Evolutionary conservation across 2,329 filamentous ascomycete genomes (phyloP), one percentile per base, ranked within the genome.

Genomic region (Neospermospora avenae): DNA sequence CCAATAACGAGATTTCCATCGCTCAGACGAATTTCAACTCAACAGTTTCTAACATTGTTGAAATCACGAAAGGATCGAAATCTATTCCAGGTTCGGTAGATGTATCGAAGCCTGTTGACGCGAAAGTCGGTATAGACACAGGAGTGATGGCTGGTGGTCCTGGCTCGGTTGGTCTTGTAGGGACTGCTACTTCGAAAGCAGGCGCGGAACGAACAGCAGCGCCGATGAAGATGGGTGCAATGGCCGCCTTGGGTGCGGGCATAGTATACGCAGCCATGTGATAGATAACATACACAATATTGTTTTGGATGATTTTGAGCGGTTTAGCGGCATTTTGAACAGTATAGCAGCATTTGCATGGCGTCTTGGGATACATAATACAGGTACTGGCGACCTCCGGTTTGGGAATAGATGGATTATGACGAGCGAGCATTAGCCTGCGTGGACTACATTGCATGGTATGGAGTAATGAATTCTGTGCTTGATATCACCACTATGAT

Each of bases 1-100:
- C 79, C 28, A 90, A 89, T 72, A 85, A 90, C 71, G 79, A 88
- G 74, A 85, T 91, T 65, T 87, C 85, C 1, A 74, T 91, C 34
- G 89, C 87, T 1, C 84, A 88, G 72, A 87, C 87, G 18, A 81
- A 79, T 54, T 86, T 85, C 73, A 84, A 88, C 69, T 76, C 80
- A 3, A 80, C 80, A 0, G 61, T 68, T 16, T 77, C 77, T 4
- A 78, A 78, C 52, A 73, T 88, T 16, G 65, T 78, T 37, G 84
- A 87, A 74, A 87, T 88, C 59, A 74, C 74, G 22, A 75, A 74
- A 11, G 82, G 82, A 6, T 73, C 73, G 13, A 68, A 73, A 18
- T 68, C 77, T 0, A 79, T 88, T 3, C 85, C 85, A 11, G 78
- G 76, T n/a, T 83, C 84, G 2, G 80, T 77, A 0, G 70, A 71